Base-by-base conservation (phyloP, 2,329 filamentous ascomycete genomes). In the Huntiella decipiens region DNA sequence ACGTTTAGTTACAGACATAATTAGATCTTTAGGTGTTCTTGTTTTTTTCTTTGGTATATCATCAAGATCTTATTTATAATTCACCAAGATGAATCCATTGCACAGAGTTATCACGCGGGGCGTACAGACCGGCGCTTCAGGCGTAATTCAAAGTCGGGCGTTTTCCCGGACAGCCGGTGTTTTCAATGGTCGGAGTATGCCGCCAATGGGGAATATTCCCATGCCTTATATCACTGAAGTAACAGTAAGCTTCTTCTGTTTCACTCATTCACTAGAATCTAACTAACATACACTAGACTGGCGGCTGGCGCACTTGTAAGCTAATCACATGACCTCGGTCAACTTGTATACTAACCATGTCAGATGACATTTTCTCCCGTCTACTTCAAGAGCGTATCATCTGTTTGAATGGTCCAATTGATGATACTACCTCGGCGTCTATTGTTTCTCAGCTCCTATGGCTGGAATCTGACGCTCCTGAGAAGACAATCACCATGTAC, bases 381-480 rank as follows among this genome's bases (percentile, higher is more conserved):
- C 66, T 87, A 4, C 63, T 87, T 13, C 32, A 84, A 77, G 88
- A 96, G 68, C 83, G 88, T 52, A 96, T 96, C 56, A 73, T 98
- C 57, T 94, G 83, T 59, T 73, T 96, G 33, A 95, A 94, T 57
- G 88, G 88, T 56, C 71, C 82, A 57, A 86, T 96, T 48, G 82
- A 96, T 64, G 84, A 94, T 58, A 79, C 74, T 37, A 77, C 91
- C 53, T 93, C 86, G 34, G 88, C 91, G n/a, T 83, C 82, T 37
- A 85, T 96, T 52, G 88, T 96, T 22, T 85, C 91, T 1, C 92
- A 98, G 60, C 77, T 98, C 16, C 80, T 98, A 52, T 98, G 87
- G 73, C 85, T 98, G 61, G 92, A 98, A 69, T 91, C 88, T 56
- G 91, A 98, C 58, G 85, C 84, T 57, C 87, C 88, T 3, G 77